Base-by-base conservation (phyloP, 306 rosid species). In the Purshia tridentata region DNA sequence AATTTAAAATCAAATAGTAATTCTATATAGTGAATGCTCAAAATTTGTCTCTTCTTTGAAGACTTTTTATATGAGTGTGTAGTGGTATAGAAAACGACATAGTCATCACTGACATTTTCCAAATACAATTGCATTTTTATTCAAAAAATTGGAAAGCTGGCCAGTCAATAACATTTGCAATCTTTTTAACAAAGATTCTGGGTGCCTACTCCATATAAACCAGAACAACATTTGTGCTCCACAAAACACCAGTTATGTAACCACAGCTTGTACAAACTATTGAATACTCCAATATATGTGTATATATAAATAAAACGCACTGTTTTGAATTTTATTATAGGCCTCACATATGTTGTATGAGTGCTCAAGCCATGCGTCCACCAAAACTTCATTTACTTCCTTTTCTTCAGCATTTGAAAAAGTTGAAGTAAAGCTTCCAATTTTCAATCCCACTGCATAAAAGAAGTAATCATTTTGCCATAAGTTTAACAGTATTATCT, bases 341-440 rank as follows among this genome's bases (percentile, higher is more conserved):
- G 46, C 47, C 20, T 5, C 14, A 6, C 22, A 37, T 40, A 62
- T 40, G 11, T 52, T 53, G 29, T 51, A 52, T 4, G 3, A 40
- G 63, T 69, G 73, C 73, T 11, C 40, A 22, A n/a, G n/a, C 37
- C 49, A 69, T 52, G 62, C 13, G 18, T 42, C 60, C 62, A 41
- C 37, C 10, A 54, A 18, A 67, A 18, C 46, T 40, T 49, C 13
- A 9, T 13, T 66, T 44, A 18, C 46, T 40, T 49, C 13, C n/a
- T 13, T 66, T 44, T 64, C 52, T 42, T 48, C 44, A 35, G 7
- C 52, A 29, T 35, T 35, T 20, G n/a, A 49, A 35, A 19, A 13
- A 12, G 0, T 0, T 4, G 0, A 54, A 52, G 19, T n/a, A 53
- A 6, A 11, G 73, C 73, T 53, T 55, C 49, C 54, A 56, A 4